These are phyloP conservation scores for Didymella exigua DNA, from an alignment of 2,329 filamentous ascomycete genomes.

Conservation along the genomic window DNA sequence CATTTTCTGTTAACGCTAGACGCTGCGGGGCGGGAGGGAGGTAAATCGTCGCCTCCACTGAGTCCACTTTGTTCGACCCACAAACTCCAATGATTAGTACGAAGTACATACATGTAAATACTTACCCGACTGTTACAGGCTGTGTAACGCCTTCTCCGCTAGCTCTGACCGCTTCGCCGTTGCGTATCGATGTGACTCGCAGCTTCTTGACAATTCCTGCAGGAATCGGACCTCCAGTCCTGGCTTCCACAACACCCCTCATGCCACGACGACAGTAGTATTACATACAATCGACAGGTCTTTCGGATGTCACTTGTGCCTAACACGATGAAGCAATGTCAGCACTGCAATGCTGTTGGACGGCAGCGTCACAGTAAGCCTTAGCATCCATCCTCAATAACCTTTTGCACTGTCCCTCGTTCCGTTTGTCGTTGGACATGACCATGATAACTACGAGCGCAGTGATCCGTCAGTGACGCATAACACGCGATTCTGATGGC, in stretches of 20 bases:
- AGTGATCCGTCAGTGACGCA: neutral
- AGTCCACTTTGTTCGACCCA: neutral
- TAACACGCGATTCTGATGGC: neutral
- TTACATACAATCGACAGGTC: neutral
- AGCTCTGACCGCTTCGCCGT: neutral
- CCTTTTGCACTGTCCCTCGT: neutral
- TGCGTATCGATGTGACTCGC: neutral
- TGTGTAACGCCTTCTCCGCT: neutral
- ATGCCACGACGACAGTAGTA: neutral
- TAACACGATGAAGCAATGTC: neutral
- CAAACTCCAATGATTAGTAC: neutral
- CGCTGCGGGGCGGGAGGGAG: neutral
- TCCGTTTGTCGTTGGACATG: neutral
- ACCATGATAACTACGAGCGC: neutral
- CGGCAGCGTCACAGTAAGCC: neutral
- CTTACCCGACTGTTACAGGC: neutral
- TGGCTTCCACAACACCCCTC: neutral
- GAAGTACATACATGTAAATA: neutral
- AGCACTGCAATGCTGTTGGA: neutral
- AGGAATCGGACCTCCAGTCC: neutral
- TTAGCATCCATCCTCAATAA: neutral
- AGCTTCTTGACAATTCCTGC: neutral
- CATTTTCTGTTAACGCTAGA: neutral
- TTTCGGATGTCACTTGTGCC: neutral
- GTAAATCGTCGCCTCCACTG: too few relatives aligned